These are phyloP conservation scores for Castanea crenata DNA, from an alignment of 306 rosid genomes.

Conservation along the genomic window DNA sequence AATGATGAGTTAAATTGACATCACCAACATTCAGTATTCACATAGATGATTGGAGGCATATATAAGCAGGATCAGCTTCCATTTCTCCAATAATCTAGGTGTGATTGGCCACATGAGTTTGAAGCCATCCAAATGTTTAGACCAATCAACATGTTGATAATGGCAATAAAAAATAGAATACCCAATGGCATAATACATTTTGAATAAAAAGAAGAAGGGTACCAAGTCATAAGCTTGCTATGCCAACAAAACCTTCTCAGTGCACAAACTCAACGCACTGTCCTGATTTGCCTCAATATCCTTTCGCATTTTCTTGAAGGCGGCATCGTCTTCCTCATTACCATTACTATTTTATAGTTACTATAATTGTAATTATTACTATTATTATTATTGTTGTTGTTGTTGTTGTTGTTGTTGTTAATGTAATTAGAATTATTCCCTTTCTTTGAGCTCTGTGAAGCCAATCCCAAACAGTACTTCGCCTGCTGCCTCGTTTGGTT, in stretches of 20 bases:
- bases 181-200: neutral
- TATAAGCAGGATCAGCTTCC: neutral
- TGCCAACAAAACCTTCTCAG: conserved; percentile 94
- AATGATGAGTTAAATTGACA: too few species aligned
- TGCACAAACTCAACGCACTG: conserved; percentile 83
- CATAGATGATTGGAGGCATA: too few species aligned
- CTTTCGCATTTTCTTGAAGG: conserved; percentile 69
- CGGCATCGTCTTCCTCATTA: conserved; percentile 61
- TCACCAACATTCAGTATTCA: too few species aligned
- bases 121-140: conserved; percentile 28
- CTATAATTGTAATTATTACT: neutral
- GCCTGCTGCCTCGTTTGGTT: conserved; percentile 93
- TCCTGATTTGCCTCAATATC: conserved; percentile 79
- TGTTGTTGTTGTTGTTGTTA: too few species aligned
- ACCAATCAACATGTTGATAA: conserved; percentile 67
- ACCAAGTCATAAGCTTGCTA: conserved; percentile 96
- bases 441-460: conserved; percentile 83
- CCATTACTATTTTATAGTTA: conserved; percentile 13
- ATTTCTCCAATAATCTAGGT: neutral
- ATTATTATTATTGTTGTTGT: too few species aligned
- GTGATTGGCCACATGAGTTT: neutral
- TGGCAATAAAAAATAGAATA: neutral
- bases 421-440: conserved; percentile 21
- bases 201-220: conserved; percentile 6
- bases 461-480: conserved; percentile 74